Evolutionary conservation across 164 flowering plant species (phyloP).

Genomic region (Annona squamosa): DNA sequence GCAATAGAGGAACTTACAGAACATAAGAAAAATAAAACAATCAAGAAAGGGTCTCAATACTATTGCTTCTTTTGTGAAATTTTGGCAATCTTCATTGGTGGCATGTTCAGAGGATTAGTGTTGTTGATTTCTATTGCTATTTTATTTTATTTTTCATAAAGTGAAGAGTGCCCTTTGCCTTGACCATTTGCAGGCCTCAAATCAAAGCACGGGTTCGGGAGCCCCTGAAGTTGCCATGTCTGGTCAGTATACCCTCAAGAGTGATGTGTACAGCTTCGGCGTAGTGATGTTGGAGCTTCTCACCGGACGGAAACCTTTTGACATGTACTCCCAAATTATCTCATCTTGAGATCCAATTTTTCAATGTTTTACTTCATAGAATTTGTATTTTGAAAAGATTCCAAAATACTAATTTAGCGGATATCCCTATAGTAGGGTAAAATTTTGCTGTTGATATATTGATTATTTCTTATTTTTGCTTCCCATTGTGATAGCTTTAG

Average conservation of each 20-base stretch:
- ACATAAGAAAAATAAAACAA: too few species aligned
- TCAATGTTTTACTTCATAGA: neutral
- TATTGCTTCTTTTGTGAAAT: too few species aligned
- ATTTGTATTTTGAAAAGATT: neutral
- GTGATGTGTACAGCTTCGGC: constrained; percentile 96
- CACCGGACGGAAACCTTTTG: constrained; percentile 89
- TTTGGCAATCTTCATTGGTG: neutral
- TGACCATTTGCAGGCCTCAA: constrained; percentile 34
- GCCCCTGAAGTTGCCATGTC: constrained; percentile 95
- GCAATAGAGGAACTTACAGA: neutral
- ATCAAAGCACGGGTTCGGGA: constrained; percentile 57
- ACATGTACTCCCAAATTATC: constrained; percentile 42
- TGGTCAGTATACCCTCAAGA: constrained; percentile 77
- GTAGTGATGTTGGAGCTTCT: constrained; percentile 97
- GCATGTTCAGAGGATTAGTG: neutral
- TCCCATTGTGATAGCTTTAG: constrained; percentile 45
- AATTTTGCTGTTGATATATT: neutral
- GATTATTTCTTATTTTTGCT: neutral
- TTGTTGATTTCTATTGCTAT: neutral
- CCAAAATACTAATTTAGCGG: neutral
- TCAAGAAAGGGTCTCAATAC: too few species aligned
- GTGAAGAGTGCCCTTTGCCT: neutral
- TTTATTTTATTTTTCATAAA: neutral
- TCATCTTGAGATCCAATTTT: neutral
- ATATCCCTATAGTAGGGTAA: neutral